Conservation (phyloP, 257 asterid genomes). For the Primulina huaijiensis region DNA sequence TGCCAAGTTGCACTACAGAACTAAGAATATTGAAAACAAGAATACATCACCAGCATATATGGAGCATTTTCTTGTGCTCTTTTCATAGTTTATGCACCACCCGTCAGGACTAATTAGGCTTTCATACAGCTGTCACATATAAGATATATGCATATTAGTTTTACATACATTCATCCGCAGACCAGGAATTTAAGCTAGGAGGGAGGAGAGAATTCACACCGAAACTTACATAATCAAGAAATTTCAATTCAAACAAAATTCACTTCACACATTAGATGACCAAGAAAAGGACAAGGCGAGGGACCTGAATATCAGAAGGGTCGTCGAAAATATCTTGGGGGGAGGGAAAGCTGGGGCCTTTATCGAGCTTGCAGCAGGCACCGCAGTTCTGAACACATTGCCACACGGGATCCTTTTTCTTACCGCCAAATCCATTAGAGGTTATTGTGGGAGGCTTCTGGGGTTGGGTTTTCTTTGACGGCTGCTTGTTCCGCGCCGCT, state of each 20-base stretch:
- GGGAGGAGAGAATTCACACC: not conserved
- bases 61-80: constrained; percentile 70
- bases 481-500: constrained; percentile 35
- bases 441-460: constrained; percentile 24
- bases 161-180: too few species aligned
- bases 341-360: constrained; percentile 77
- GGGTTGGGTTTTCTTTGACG: constrained; percentile 21
- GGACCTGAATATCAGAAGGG: constrained; percentile 78
- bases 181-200: too few species aligned
- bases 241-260: too few species aligned
- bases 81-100: constrained; percentile 87
- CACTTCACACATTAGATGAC: not conserved
- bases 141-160: constrained; percentile 5
- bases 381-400: constrained; percentile 82
- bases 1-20: not conserved
- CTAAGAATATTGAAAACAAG: constrained; percentile 10
- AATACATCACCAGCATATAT: constrained; percentile 63
- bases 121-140: constrained; percentile 52
- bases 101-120: constrained; percentile 92
- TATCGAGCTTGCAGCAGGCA: constrained; percentile 90
- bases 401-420: constrained; percentile 71
- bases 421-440: constrained; percentile 57
- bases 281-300: not conserved
- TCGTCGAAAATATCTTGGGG: constrained; percentile 80
- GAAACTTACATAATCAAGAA: not conserved